Base-by-base conservation (phyloP, 495 filamentous ascomycete species). In the Penicillium turbatum region DNA sequence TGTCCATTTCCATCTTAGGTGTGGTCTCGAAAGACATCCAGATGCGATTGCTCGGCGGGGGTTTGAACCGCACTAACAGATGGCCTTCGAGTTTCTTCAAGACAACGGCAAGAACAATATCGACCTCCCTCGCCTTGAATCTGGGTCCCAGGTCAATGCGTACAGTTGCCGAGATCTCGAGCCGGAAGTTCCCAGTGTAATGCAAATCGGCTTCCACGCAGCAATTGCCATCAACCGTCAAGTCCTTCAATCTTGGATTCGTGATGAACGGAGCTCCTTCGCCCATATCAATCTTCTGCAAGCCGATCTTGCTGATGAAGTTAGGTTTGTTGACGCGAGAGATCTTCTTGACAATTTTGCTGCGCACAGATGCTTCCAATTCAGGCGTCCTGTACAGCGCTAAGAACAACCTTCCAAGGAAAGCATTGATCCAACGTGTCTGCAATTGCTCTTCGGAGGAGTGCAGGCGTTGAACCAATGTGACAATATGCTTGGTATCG, bases 261-360 rank as follows among this genome's bases (percentile, higher is more conserved):
- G 87, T 96, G 55, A 98, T 84, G 51, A 88, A 88, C 0, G 93
- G 93, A 6, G 92, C 88, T 1, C 86, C 82, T 62, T 93, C 85
- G 0, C 93, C 93, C 60, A 95, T 87, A 58, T 93, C 82, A 45
- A 98, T 89, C 48, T 79, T 84, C 60, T 85, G 88, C 10, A 98
- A 74, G 13, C 79, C 81, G 43, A 98, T 83, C 49, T 84, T 82
- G 50, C 86, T 90, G 32, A 98, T 81, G 54, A 97, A 96, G 9
- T 86, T 84, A 0, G 93, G 93, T 57, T 90, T 92, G 56, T 91
- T 91, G 34, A 96, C 93, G 19, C 93, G 83, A 5, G 92, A 83
- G 27, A 98, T 97, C 72, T 98, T 98, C 74, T 97, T 97, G 9
- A 86, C 88, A 56, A 98, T 90, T 76, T 96, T 97, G 35, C 82